Evolutionary conservation across 495 filamentous ascomycete genomes (phyloP), one percentile per base, ranked within the genome.

Genomic region (Talaromyces ruber): DNA sequence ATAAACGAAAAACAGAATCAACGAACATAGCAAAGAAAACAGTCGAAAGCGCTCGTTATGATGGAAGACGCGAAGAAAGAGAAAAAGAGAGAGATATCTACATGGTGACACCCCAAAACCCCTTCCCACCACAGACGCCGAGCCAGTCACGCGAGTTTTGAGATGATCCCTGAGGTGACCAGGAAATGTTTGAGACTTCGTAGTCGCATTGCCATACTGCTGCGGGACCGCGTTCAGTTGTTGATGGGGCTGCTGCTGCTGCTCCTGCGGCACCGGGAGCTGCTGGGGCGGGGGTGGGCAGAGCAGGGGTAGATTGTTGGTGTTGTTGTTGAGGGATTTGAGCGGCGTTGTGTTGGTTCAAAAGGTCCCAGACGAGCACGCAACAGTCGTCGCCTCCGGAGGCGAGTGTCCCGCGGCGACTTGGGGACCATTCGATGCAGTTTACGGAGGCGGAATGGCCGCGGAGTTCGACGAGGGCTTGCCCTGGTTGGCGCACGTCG

Each of bases 141-240:
- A 98, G 76, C 94, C 94, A 98, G 63, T 98, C 94, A 14, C 90
- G 88, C 4, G 86, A 86, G 56, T 91, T 88, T n/a, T 82, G 74
- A 9, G 71, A 64, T 65, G 50, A 53, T 63, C 90, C 87, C 57
- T 88, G 89, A 32, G 94, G 93, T 16, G 90, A 90, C 94, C 94
- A 99, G 67, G 89, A 93, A 32, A 98, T 82, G 72, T 97, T 98
- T 9, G 88, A 89, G 25, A 99, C 89, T 76, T 99, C 94, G 66
- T 96, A 96, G 62, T 98, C 94, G 67, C 94, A 97, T 68, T 89
- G 85, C 95, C 95, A 99, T 62, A 82, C 86, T 5, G 90, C 90
- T 4, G 90, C 84, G 0, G 93, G 93, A 12, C 83, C 88, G 59
- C 88, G 75, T 63, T 74, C 78, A 11, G 69, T 72, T 30, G 75